Percentiles rank a stretch among this genome's conserved stretches.
phyloP scores from a whole-genome alignment of 176 grass and related monocot species.

The Oryza longistaminata region DNA sequence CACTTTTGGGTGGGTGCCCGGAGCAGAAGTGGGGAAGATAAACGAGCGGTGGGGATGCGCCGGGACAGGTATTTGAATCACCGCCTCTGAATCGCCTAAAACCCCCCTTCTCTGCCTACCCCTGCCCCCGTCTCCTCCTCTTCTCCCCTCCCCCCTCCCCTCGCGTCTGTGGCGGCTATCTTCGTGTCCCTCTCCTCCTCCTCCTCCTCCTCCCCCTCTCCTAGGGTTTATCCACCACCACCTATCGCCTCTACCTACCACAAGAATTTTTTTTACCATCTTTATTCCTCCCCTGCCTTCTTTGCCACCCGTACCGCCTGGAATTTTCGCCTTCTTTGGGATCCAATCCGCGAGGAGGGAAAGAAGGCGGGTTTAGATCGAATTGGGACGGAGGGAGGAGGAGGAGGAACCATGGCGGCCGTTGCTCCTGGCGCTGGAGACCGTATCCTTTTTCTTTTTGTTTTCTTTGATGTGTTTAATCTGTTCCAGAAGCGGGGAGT shows the following conservation, averaged over 20 bases:
- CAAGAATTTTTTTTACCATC: background rate
- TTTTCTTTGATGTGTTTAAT: background rate
- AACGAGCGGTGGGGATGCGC: slow-evolving; percentile 59
- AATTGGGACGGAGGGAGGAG: background rate
- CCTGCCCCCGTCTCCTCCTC: background rate
- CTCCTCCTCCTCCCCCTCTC: background rate
- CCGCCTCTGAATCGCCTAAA: slow-evolving; percentile 56
- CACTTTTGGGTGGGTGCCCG: background rate
- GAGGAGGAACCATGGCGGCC: slow-evolving; percentile 51
- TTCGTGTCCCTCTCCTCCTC: slow-evolving; percentile 27
- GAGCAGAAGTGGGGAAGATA: slow-evolving; percentile 19
- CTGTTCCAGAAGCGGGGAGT: background rate
- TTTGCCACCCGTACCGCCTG: background rate
- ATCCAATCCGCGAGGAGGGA: background rate
- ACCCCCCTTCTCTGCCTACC: slow-evolving; percentile 27
- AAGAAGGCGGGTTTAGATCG: background rate
- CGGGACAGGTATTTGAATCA: slow-evolving; percentile 71
- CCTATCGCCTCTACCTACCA: slow-evolving; percentile 31
- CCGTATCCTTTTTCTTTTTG: slow-evolving; percentile 55
- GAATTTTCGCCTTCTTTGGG: background rate
- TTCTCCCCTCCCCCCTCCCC: background rate
- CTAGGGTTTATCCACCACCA: slow-evolving; percentile 70
- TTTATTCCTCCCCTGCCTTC: background rate
- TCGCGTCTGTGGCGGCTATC: slow-evolving; percentile 70
- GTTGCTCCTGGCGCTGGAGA: slow-evolving; percentile 52